Evolutionary conservation across 371 early-diverging fungal genomes (phyloP).

Genomic region (Circinella umbellata): DNA sequence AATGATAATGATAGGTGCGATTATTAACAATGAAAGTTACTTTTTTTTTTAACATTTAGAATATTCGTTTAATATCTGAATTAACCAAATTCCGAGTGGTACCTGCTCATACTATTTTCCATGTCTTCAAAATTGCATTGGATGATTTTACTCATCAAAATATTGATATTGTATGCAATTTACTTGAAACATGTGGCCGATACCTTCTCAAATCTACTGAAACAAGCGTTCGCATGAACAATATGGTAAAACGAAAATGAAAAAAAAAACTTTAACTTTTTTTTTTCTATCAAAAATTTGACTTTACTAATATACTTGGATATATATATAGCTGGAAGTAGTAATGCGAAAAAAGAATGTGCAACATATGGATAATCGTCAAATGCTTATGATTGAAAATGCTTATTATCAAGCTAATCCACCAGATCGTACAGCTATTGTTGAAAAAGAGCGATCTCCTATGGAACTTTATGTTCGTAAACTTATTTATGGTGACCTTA

Average conservation of each 20-base stretch:
- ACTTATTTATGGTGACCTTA: constrained; percentile 82
- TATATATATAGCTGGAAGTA: constrained; percentile 68
- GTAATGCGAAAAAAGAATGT: constrained; percentile 87
- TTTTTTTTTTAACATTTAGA: constrained; percentile 36
- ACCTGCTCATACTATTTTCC: constrained; percentile 81
- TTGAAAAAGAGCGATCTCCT: constrained; percentile 69
- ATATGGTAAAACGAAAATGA: constrained; percentile 51
- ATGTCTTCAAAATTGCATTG: constrained; percentile 81
- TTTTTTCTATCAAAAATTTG: background rate
- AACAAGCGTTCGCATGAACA: constrained; percentile 64
- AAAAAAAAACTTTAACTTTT: background rate
- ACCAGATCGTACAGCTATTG: constrained; percentile 66
- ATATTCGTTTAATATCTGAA: constrained; percentile 87
- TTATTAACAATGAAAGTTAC: background rate
- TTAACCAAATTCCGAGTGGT: constrained; percentile 91
- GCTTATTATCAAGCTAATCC: constrained; percentile 93
- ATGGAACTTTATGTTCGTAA: constrained; percentile 88
- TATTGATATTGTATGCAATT: constrained; percentile 82
- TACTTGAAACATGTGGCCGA: constrained; percentile 92
- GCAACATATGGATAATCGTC: constrained; percentile 84
- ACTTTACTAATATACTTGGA: too few relatives aligned
- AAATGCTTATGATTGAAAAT: constrained; percentile 89
- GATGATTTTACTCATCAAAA: constrained; percentile 85
- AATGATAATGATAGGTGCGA: background rate
- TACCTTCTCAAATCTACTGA: constrained; percentile 83